Conservation (phyloP, 2,329 filamentous ascomycete genomes). For the Penicillium italicum region DNA sequence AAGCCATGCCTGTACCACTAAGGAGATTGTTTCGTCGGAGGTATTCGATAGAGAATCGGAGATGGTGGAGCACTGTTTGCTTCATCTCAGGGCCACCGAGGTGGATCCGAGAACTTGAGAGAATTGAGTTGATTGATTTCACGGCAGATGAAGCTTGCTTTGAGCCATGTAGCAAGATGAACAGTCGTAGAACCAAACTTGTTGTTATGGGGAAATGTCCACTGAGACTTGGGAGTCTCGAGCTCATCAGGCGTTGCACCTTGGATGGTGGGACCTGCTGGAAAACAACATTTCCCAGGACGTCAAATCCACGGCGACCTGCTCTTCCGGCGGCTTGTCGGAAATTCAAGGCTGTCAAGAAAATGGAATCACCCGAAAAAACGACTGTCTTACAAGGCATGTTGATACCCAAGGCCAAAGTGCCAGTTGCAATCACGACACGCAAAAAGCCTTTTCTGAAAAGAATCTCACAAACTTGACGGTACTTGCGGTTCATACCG, state of each 20-base stretch:
- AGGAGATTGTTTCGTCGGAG: constrained; percentile 66
- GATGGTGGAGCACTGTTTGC: constrained; percentile 68
- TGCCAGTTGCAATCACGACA: constrained; percentile 71
- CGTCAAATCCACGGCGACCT: constrained; percentile 74
- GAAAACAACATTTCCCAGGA: constrained; percentile 78
- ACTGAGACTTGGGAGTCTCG: constrained; percentile 67
- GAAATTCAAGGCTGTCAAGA: constrained; percentile 70
- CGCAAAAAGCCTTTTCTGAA: constrained; percentile 62
- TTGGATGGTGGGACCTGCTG: constrained; percentile 61
- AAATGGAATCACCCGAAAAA: constrained; percentile 70
- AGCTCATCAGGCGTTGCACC: constrained; percentile 66
- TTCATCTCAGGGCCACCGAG: constrained; percentile 66
- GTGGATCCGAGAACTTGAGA: constrained; percentile 67
- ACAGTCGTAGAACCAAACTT: constrained; percentile 65
- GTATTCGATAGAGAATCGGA: constrained; percentile 79
- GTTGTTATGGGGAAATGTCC: constrained; percentile 77
- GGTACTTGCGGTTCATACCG: constrained; percentile 73
- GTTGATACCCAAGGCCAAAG: constrained; percentile 73
- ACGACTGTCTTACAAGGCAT: constrained; percentile 81
- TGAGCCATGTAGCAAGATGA: constrained; percentile 64
- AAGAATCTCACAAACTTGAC: constrained; percentile 54
- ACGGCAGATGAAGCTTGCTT: constrained; percentile 60
- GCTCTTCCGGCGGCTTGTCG: constrained; percentile 73
- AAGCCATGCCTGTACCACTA: constrained; percentile 56
- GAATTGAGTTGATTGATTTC: constrained; percentile 60